Conservation (phyloP, 2,329 filamentous ascomycete species). For the Botrytis fragariae region DNA sequence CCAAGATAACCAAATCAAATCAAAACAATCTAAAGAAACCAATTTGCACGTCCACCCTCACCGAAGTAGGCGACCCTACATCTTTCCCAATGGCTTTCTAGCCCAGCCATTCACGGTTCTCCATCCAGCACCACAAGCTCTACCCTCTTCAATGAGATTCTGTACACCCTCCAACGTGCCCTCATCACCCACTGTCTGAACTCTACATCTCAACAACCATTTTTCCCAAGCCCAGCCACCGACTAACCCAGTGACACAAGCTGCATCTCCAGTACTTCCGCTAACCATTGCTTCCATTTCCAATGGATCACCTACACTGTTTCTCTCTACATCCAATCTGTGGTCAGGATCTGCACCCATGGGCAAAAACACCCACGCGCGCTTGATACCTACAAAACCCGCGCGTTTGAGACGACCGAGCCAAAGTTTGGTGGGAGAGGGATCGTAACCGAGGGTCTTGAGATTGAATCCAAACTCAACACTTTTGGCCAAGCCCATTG, state of each 20-base stretch:
- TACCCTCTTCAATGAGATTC: constrained; percentile 62
- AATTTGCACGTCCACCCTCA: neutral
- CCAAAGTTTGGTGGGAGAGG: constrained; percentile 77
- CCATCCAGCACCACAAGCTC: constrained; percentile 57
- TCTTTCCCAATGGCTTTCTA: constrained; percentile 51
- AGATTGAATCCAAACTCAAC: constrained; percentile 92
- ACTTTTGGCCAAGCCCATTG: constrained; percentile 74
- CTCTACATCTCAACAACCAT: constrained; percentile 86
- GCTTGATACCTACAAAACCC: constrained; percentile 76
- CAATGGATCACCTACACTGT: constrained; percentile 44
- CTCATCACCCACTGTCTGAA: constrained; percentile 75
- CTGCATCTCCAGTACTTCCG: constrained; percentile 70
- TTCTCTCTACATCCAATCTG: constrained; percentile 41
- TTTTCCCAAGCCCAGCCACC: constrained; percentile 94
- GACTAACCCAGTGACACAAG: constrained; percentile 74
- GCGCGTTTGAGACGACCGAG: constrained; percentile 69
- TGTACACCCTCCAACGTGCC: constrained; percentile 60
- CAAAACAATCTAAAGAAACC: constrained; percentile 6
- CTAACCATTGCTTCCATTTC: constrained; percentile 60
- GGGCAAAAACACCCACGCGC: constrained; percentile 86
- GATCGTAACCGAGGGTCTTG: constrained; percentile 86
- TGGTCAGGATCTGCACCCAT: constrained; percentile 60
- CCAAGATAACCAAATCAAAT: neutral
- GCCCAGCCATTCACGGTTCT: constrained; percentile 62
- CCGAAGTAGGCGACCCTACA: neutral